Evolutionary conservation across 306 rosid species (phyloP), one percentile per base, ranked within the genome.

Genomic region (Sphenostylis stenocarpa): DNA sequence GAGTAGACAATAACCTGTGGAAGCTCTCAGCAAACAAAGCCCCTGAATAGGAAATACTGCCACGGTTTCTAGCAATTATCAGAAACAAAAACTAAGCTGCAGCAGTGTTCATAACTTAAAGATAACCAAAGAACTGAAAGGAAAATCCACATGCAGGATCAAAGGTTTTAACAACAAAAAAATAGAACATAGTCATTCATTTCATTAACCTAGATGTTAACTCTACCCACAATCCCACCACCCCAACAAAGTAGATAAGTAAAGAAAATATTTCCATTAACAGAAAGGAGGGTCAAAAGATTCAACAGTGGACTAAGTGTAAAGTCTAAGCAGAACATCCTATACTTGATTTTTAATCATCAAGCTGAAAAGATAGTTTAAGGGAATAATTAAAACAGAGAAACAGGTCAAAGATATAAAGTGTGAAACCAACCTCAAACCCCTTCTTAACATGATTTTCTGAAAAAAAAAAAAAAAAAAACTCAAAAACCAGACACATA

Each of bases 1-100:
- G 89, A 41, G 85, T 78, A 41, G 90, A 88, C 67, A 78, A 80
- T 13, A 76, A 74, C 75, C 90, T 85, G 77, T 51, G 68, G 88
- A 88, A 89, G 72, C 82, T 85, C 53, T 62, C 87, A 49, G 82
- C 67, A 73, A 84, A 48, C 75, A 73, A 66, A 84, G 63, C 78
- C 83, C 84, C 78, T 62, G 88, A 76, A 62, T 51, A 36, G 55
- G 72, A 33, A 70, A 73, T 67, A 2, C 73, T 70, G 80, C 60
- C 73, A 43, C 90, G 83, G 82, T 65, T 84, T 83, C 73, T 33
- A 19, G 82, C 48, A 82, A 58, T 71, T 26, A 74, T 8, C 56
- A 80, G 68, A 60, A 73, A 73, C 57, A 38, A 9, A 29, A 9
- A 53, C 81, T 61, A 62, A 82, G 82, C 60, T 38, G 28, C 1